Conservation (phyloP, 352 stramenopile species). For the Aphanomyces invadans region DNA sequence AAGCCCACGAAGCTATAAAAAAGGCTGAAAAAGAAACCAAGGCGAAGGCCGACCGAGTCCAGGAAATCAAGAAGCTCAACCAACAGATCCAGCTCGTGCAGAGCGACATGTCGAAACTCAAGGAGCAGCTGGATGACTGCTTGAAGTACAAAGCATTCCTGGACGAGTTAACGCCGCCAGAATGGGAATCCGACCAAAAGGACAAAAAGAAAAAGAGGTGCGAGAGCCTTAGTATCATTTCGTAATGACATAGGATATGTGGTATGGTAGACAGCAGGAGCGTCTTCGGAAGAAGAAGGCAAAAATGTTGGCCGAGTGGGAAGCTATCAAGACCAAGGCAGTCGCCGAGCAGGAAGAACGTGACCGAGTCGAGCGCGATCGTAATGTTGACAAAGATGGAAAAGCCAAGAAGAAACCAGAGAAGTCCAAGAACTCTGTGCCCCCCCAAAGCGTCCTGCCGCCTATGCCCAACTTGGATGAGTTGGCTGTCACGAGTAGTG, state of each 20-base stretch:
- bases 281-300: slow-evolving; percentile 64
- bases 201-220: slow-evolving; percentile 56
- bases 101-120: slow-evolving; percentile 92
- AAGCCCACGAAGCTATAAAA: slow-evolving; percentile 94
- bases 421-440: slow-evolving; percentile 36
- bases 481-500: slow-evolving; percentile 62
- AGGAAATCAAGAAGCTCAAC: slow-evolving; percentile 94
- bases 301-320: slow-evolving; percentile 61
- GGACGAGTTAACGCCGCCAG: slow-evolving; percentile 82
- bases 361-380: slow-evolving; percentile 47
- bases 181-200: slow-evolving; percentile 79
- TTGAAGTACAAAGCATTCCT: slow-evolving; percentile 91
- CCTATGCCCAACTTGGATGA: slow-evolving; percentile 61
- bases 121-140: slow-evolving; percentile 91
- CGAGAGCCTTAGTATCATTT: background rate
- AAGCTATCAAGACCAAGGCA: slow-evolving; percentile 41
- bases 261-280: slow-evolving; percentile 31
- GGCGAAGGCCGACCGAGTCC: slow-evolving; percentile 89
- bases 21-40: slow-evolving; percentile 91
- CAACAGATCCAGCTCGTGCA: slow-evolving; percentile 92
- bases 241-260: background rate
- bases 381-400: slow-evolving; percentile 42
- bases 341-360: slow-evolving; percentile 65
- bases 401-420: slow-evolving; percentile 48
- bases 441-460: slow-evolving; percentile 34